Evolutionary conservation across 2,329 filamentous ascomycete genomes (phyloP), one percentile per base, ranked within the genome.

Genomic region (Herpotrichia juniperi): DNA sequence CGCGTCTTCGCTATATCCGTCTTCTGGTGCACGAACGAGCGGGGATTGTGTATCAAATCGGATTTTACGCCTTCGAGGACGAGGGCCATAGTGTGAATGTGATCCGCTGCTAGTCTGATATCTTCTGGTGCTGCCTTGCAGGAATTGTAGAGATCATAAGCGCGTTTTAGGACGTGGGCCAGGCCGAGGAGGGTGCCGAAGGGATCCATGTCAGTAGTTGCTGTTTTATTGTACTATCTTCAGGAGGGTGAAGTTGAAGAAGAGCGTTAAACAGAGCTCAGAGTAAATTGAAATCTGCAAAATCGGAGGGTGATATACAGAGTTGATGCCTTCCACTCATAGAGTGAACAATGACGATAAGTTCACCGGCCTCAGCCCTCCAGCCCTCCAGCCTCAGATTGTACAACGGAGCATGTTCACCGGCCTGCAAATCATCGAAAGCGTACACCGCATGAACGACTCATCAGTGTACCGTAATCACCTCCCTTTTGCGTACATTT

Each of bases 41-140:
- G 32, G 2, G 5, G 37, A 46, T 59, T 61, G 2, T 19, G 19
- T 37, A 51, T 4, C 1, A 58, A 40, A 32, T 58, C 50, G 19
- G 53, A 48, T n/a, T 35, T 16, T 1, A 62, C 53, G 39, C 55
- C 54, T 49, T 58, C 48, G 22, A 62, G 57, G 16, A 59, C 56
- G 30, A 62, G 25, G 10, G 49, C 43, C 51, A 62, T 50, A 22
- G 37, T 34, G 26, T 62, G 57, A 17, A 62, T 26, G 30, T 62
- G 56, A 3, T 56, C 53, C 17, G 48, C 10, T n/a, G 57, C 59
- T 11, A 56, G 42, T 7, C 30, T 34, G 8, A 62, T 54, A 35
- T 62, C 58, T 37, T 52, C 45, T 8, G 54, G 49, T 2, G 56
- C 58, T 19, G 51, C 17, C 3, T 24, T 28, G 46, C 54, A 57